Evolutionary conservation across 2,329 filamentous ascomycete genomes (phyloP), one percentile per base, ranked within the genome.

Genomic region (Beauveria brongniartii): DNA sequence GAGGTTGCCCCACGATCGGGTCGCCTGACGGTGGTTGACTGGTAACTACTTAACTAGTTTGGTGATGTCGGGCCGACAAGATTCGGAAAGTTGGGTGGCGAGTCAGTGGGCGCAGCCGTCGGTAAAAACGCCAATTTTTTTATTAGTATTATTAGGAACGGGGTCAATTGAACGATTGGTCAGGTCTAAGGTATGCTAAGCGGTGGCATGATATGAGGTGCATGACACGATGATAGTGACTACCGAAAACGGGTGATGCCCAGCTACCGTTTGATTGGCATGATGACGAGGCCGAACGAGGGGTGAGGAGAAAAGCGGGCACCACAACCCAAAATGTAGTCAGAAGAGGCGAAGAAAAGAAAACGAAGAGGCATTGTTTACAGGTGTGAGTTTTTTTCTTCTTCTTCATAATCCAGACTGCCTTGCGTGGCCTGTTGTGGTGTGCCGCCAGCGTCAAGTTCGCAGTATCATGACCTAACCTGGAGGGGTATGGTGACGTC

Each of bases 11-110:
- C 56, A 46, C 48, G 56, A 59, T 59, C 56, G 48, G 9, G 50
- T 54, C 50, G 34, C 5, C 34, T 37, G 34, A 37, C 50, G 20
- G 26, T 10, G 26, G 7, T 20, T 7, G 18, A 18, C 6, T 20
- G 1, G 8, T 6, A 8, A 28, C 6, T 26, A 26, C 26, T 2
- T 7, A 7, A 52, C 10, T 28, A 37, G 10, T 30, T 28, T 22
- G 58, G 41, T 12, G 5, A 41, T 60, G 58, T 16, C 58, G 58
- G 58, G 41, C 58, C 50, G 58, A 60, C 58, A n/a, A 60, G 41
- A 48, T 24, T 26, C 12, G 1, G 18, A 22, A 28, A 30, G 30
- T 41, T 41, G 14, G 26, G 5, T 18, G 34, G 10, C 37, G 28
- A 48, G 55, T 44, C 22, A 43, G 26, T n/a, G 1, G 41, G 3